These are phyloP conservation scores for Albizia julibrissin DNA, from an alignment of 306 rosid species.

Conservation along the genomic window DNA sequence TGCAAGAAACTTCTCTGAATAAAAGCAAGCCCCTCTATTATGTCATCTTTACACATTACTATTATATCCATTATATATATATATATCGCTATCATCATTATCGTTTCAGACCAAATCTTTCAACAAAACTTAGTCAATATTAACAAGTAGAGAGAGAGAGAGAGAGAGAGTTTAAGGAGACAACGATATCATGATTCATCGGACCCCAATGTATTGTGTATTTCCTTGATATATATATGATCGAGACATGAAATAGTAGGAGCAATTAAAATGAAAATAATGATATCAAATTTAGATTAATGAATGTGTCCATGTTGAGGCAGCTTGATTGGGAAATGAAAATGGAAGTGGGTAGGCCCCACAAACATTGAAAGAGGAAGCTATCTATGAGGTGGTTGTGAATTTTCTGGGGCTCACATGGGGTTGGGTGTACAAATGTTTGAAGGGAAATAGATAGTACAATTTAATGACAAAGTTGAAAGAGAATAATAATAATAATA, in stretches of 20 bases:
- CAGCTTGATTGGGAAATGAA: neutral
- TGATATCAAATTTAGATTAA: too few species aligned
- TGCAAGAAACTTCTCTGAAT: constrained; percentile 39
- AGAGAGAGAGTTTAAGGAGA: neutral
- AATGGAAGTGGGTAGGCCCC: neutral
- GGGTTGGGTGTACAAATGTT: constrained; percentile 33
- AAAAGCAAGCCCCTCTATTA: neutral
- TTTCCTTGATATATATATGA: neutral
- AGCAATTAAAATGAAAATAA: neutral
- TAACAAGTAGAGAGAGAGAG: neutral
- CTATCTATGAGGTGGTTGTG: neutral
- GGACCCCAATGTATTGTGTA: neutral
- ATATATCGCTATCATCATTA: constrained; percentile 32
- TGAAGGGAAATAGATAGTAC: constrained; percentile 23
- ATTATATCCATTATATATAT: neutral
- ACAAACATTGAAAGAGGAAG: constrained; percentile 20
- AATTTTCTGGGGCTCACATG: constrained; percentile 32
- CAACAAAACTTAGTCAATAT: constrained; percentile 12
- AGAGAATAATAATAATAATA: constrained; percentile 15
- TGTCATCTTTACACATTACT: neutral
- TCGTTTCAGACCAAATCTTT: constrained; percentile 21
- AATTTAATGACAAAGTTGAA: constrained; percentile 33
- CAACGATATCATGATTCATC: neutral
- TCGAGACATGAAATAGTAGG: neutral
- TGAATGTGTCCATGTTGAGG: neutral